A percentile compares a stretch with the other conserved stretches of the same genome.
Evolutionary conservation across 768 basidiomycete genomes (phyloP).

Genomic region (Tricholoma sp.): DNA sequence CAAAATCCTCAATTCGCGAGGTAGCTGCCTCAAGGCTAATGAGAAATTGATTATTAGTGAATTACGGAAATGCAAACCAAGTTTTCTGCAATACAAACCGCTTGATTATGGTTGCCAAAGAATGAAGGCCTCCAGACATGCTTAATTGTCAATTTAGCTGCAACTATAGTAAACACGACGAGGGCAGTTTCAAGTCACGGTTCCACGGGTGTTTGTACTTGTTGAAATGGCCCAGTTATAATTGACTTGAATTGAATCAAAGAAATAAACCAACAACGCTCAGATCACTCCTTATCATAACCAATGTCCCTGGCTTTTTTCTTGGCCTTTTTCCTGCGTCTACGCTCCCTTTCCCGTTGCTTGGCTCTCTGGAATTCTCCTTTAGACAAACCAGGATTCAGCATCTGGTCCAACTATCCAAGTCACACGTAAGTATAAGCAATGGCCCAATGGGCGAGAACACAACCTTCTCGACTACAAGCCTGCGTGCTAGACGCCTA

Average conservation of each 20-base stretch:
- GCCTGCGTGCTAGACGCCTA: constrained; percentile 67
- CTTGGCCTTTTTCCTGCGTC: constrained; percentile 72
- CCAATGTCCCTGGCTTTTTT: constrained; percentile 41
- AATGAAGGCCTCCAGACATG: constrained; percentile 57
- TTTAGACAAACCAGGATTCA: constrained; percentile 76
- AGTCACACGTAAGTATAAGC: constrained; percentile 16
- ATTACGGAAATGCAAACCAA: constrained; percentile 2
- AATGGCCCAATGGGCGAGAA: constrained; percentile 16
- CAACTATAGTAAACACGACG: not conserved
- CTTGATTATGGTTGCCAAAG: constrained; percentile 78
- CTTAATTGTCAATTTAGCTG: not conserved
- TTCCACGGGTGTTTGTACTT: no score
- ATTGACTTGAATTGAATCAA: no score
- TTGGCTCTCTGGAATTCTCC: constrained; percentile 63
- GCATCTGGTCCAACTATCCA: constrained; percentile 59
- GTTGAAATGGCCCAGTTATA: no score
- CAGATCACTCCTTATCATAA: not conserved
- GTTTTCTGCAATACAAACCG: constrained; percentile 39
- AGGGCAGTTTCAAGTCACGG: not conserved
- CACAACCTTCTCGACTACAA: constrained; percentile 66
- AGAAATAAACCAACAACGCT: not conserved
- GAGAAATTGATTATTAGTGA: constrained; percentile 3
- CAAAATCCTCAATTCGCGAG: constrained; percentile 88
- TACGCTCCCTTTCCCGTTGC: constrained; percentile 71
- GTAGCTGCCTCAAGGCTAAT: constrained; percentile 87